Conservation (phyloP, 2,329 filamentous ascomycete species). For the Sporothrix variecibatus region DNA sequence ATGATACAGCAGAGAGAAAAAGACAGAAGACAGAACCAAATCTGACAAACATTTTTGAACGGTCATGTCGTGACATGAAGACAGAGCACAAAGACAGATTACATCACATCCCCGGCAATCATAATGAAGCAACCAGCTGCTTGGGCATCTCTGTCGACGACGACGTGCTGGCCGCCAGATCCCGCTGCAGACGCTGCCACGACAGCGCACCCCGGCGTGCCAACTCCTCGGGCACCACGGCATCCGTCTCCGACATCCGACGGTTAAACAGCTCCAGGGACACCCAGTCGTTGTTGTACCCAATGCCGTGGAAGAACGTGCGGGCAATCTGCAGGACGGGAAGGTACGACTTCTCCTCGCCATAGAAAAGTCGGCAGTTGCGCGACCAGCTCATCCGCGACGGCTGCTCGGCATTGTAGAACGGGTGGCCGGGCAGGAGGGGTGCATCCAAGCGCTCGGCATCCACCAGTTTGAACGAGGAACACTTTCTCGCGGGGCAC, state of each 20-base stretch:
- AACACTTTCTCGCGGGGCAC: slow-evolving; percentile 55
- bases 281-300: slow-evolving; percentile 58
- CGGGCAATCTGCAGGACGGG: slow-evolving; percentile 56
- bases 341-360: slow-evolving; percentile 59
- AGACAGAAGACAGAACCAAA: background rate
- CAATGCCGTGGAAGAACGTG: slow-evolving; percentile 56
- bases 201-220: slow-evolving; percentile 52
- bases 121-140: slow-evolving; percentile 6
- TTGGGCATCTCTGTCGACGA: background rate
- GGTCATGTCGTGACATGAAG: background rate
- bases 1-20: background rate
- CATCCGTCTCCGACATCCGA: slow-evolving; percentile 49
- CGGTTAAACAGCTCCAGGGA: slow-evolving; percentile 62
- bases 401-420: slow-evolving; percentile 55
- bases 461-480: slow-evolving; percentile 63
- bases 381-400: slow-evolving; percentile 64
- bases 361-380: slow-evolving; percentile 62
- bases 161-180: slow-evolving; percentile 3
- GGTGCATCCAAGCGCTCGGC: slow-evolving; percentile 55
- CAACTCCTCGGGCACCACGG: slow-evolving; percentile 51
- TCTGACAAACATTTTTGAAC: background rate
- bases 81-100: background rate
- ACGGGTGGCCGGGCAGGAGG: slow-evolving; percentile 53
- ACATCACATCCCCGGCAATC: background rate
- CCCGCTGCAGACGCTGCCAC: slow-evolving; percentile 46